Conservation (phyloP, 805 yeast genomes). For the Wickerhamomyces xylosicus region DNA sequence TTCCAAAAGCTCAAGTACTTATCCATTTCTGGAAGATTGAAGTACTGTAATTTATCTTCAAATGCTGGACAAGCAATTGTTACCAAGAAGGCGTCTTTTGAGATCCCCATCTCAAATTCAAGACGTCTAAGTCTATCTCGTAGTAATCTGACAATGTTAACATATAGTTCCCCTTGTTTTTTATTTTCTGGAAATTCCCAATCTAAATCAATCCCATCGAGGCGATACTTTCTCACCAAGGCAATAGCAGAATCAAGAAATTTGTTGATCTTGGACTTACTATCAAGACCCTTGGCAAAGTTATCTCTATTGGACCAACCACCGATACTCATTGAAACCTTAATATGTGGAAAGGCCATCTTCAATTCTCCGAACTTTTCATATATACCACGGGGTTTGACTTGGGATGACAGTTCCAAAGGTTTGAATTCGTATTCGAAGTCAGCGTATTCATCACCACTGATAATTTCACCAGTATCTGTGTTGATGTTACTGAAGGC, state of each 20-base stretch:
- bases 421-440: constrained; percentile 23
- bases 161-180: constrained; percentile 33
- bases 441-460: constrained; percentile 64
- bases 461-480: constrained; percentile 38
- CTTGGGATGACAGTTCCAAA: constrained; percentile 9
- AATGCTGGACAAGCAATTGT: constrained; percentile 76
- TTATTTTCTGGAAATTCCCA: constrained; percentile 76
- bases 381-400: constrained; percentile 32
- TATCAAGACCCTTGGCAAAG: constrained; percentile 37
- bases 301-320: constrained; percentile 54
- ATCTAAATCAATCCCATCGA: constrained; percentile 90
- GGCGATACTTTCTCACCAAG: constrained; percentile 42
- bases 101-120: constrained; percentile 21
- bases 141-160: constrained; percentile 30
- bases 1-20: constrained; percentile 60
- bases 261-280: constrained; percentile 22
- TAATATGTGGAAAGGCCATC: constrained; percentile 29
- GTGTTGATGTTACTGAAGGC: constrained; percentile 61
- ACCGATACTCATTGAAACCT: constrained; percentile 69
- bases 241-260: constrained; percentile 43
- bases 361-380: constrained; percentile 40
- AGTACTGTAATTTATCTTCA: constrained; percentile 27
- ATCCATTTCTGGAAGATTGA: constrained; percentile 47
- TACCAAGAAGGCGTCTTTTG: constrained; percentile 30
- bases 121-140: constrained; percentile 28